Conservation (phyloP, 768 basidiomycete species). For the Leccinum disarticulatum region DNA sequence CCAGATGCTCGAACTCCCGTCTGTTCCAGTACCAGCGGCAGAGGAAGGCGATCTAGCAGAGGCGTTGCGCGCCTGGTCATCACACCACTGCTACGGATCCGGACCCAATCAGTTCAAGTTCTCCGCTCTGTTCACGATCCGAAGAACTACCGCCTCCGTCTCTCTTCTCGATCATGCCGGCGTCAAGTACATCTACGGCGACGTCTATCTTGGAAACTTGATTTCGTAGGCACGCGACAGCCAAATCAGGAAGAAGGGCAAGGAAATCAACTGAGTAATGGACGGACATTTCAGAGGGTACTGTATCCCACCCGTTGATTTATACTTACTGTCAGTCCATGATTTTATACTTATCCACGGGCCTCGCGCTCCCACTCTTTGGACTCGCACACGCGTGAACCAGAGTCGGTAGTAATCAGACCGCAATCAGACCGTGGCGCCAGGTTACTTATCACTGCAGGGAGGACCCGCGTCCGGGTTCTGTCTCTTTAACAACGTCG, state of each 20-base stretch:
- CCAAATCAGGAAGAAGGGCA: constrained; percentile 49
- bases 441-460: constrained; percentile 82
- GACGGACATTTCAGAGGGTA: constrained; percentile 46
- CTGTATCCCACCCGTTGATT: constrained; percentile 22
- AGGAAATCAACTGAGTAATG: no score
- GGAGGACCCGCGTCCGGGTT: constrained; percentile 86
- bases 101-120: constrained; percentile 2
- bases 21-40: no score
- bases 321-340: no score
- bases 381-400: no score
- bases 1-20: no score
- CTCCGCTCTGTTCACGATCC: constrained; percentile 37
- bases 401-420: constrained; percentile 71
- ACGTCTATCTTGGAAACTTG: constrained; percentile 66
- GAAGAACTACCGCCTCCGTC: constrained; percentile 52
- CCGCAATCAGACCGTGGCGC: constrained; percentile 49
- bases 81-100: no score
- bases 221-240: constrained; percentile 58
- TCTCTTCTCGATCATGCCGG: constrained; percentile 61
- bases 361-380: no score
- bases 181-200: constrained; percentile 70
- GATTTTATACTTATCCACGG: no score
- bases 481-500: constrained; percentile 95
- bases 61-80: no score
- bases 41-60: no score